Conservation (phyloP, 2,329 filamentous ascomycete genomes). For the Ophiognomonia clavigignenti-juglandacearum region DNA sequence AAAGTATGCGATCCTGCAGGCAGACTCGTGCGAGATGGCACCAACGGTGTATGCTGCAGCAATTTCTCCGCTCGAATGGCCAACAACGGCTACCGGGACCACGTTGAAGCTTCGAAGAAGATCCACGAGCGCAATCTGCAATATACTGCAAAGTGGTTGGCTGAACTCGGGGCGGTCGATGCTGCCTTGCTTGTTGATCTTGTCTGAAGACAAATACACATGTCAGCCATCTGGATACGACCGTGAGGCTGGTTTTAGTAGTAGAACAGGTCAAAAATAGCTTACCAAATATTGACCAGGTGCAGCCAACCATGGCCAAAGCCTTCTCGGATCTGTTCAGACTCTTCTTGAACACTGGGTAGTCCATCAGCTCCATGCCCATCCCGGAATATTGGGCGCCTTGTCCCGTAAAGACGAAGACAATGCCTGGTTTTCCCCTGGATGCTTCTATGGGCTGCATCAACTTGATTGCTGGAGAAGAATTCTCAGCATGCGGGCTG, state of each 20-base stretch:
- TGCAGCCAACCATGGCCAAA: constrained; percentile 18
- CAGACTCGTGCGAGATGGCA: constrained; percentile 21
- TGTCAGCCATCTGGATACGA: no score
- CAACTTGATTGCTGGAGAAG: no score
- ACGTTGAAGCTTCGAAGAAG: constrained; percentile 23
- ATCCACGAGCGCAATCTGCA: constrained; percentile 30
- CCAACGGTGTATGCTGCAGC: constrained; percentile 30
- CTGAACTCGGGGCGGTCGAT: constrained; percentile 2
- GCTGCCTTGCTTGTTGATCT: constrained; percentile 6
- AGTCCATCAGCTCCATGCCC: constrained; percentile 23
- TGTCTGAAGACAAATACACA: constrained; percentile 1
- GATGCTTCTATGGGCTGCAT: no score
- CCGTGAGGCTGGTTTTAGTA: no score
- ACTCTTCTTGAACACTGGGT: constrained; percentile 20
- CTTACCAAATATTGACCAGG: constrained; percentile 25
- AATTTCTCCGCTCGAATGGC: constrained; percentile 34
- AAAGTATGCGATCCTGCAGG: constrained; percentile 28
- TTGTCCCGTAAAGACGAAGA: constrained; percentile 29
- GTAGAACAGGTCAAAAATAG: not conserved
- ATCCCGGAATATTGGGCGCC: constrained; percentile 24
- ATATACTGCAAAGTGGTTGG: constrained; percentile 2
- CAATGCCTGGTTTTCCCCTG: constrained; percentile 13
- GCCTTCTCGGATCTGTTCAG: constrained; percentile 17
- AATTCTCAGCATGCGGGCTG: no score
- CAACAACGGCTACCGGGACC: constrained; percentile 22